Evolutionary conservation across 1,284 basidiomycete species (phyloP).

Genomic region (Trametes polyzona): DNA sequence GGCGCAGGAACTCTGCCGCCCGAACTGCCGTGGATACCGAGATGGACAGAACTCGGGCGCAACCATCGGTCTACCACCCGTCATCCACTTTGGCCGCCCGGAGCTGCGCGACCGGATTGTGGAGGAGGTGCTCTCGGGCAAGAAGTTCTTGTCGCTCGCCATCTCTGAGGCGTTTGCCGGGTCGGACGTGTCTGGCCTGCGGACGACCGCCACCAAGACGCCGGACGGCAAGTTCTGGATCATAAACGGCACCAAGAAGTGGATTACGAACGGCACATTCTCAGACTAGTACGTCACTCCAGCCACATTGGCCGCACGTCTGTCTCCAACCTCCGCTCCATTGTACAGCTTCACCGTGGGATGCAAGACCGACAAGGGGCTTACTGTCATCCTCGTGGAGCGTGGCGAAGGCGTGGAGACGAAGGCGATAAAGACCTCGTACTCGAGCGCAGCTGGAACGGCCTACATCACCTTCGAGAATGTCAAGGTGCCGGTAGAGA

Average conservation of each 20-base stretch:
- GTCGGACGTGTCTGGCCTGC: constrained; percentile 83
- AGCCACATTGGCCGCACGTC: no score
- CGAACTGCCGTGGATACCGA: constrained; percentile 35
- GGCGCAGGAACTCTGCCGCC: constrained; percentile 42
- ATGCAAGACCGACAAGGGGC: constrained; percentile 69
- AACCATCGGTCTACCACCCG: constrained; percentile 81
- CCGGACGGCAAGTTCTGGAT: constrained; percentile 87
- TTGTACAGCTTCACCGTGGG: constrained; percentile 59
- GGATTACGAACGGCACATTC: constrained; percentile 84
- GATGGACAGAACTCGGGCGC: constrained; percentile 48
- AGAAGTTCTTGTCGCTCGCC: constrained; percentile 79
- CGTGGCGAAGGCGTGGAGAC: constrained; percentile 82
- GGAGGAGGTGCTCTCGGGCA: constrained; percentile 74
- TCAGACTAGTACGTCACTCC: constrained; percentile 35
- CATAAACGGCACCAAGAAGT: constrained; percentile 83
- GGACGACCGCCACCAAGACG: constrained; percentile 81
- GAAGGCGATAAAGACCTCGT: constrained; percentile 83
- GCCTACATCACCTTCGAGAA: constrained; percentile 91
- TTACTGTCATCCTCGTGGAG: constrained; percentile 84
- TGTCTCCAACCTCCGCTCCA: background rate
- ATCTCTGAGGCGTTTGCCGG: constrained; percentile 80
- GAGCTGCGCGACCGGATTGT: constrained; percentile 79
- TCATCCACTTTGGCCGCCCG: constrained; percentile 82
- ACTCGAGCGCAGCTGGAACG: constrained; percentile 80
- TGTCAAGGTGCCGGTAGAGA: constrained; percentile 81